Percentiles rank a stretch among this genome's conserved stretches.
Conservation (phyloP, 305 asterid genomes). For the Withania somnifera region DNA sequence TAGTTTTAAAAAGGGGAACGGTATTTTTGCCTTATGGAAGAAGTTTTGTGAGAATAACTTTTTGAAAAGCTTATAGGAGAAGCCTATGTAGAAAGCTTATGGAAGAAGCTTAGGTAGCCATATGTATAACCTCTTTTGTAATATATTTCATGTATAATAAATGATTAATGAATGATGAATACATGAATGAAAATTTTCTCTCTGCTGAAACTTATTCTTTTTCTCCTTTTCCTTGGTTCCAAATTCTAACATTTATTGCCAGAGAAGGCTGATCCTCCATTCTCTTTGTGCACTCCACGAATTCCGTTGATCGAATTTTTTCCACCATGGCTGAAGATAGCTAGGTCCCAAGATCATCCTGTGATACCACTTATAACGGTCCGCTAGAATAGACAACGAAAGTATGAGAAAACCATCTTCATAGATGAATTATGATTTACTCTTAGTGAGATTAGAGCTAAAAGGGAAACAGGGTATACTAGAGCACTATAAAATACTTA, state of each 20-base stretch:
- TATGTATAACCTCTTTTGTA: no score
- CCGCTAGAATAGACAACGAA: not conserved
- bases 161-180: no score
- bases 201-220: no score
- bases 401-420: not conserved
- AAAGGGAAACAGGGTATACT: not conserved
- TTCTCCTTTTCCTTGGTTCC: no score
- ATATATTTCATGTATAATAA: no score
- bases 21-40: no score
- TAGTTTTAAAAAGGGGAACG: no score
- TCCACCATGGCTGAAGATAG: not conserved
- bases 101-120: no score
- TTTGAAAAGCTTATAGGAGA: no score
- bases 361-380: not conserved
- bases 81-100: no score
- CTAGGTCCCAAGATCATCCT: not conserved
- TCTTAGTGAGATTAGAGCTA: not conserved
- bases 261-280: not conserved
- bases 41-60: no score
- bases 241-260: not conserved
- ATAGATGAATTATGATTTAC: not conserved
- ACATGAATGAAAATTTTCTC: no score
- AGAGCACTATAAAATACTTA: not conserved
- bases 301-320: not conserved
- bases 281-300: not conserved